Evolutionary conservation across 306 rosid species (phyloP).

Genomic region (Acacia crassicarpa): DNA sequence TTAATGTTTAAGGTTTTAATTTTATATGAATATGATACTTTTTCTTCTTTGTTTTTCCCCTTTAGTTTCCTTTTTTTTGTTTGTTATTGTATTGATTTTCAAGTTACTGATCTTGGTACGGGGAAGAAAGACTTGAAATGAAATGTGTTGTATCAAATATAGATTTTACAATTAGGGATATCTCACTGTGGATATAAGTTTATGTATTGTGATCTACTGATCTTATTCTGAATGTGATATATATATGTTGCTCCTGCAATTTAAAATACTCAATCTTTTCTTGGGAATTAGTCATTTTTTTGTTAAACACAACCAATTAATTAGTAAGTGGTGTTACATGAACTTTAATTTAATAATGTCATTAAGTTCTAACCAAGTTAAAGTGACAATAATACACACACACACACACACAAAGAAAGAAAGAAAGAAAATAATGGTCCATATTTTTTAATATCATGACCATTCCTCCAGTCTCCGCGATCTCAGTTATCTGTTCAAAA

Average conservation of each 20-base stretch:
- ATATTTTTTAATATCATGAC: not conserved
- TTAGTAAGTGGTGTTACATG: not conserved
- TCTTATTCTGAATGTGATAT: constrained; percentile 24
- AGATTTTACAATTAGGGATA: constrained; percentile 3
- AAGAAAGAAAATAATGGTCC: not conserved
- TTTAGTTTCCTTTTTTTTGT: not conserved
- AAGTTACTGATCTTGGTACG: constrained; percentile 24
- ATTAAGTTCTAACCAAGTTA: not conserved
- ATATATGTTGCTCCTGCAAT: not conserved
- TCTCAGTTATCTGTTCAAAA: not conserved
- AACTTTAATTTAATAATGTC: not conserved
- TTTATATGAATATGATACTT: constrained; percentile 24
- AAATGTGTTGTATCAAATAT: not conserved
- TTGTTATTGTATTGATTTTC: constrained; percentile 20
- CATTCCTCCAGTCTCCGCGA: not conserved
- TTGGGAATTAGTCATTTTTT: not conserved
- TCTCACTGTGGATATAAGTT: constrained; percentile 30
- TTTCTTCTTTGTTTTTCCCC: not conserved
- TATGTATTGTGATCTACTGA: constrained; percentile 28
- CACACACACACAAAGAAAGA: not conserved
- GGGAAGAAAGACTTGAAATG: constrained; percentile 22
- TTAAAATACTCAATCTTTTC: not conserved
- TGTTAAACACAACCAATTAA: not conserved
- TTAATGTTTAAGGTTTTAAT: not conserved
- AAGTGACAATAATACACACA: not conserved